Evolutionary conservation across 176 grass and related monocot species (phyloP).

Genomic region (Chrysopogon serrulatus): DNA sequence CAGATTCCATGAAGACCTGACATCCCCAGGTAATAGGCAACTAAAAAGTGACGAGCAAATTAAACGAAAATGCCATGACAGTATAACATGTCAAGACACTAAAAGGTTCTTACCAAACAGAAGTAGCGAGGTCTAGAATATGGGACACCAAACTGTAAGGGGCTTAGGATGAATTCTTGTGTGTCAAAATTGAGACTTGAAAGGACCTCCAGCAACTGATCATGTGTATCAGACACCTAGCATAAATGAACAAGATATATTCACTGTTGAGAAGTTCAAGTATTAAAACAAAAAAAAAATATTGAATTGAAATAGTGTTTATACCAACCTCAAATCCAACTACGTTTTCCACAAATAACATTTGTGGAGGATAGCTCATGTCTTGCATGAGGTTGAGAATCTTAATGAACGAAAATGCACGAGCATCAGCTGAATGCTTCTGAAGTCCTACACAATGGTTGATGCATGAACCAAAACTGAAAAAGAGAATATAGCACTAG

Average conservation of each 20-base stretch:
- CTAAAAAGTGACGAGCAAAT: not conserved
- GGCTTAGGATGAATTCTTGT: constrained; percentile 94
- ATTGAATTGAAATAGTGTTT: constrained; percentile 14
- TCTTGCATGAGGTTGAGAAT: constrained; percentile 75
- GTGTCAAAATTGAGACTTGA: constrained; percentile 58
- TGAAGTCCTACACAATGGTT: constrained; percentile 66
- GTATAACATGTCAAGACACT: constrained; percentile 4
- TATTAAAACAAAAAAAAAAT: not conserved
- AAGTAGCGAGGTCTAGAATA: constrained; percentile 99
- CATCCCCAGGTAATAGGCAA: not conserved
- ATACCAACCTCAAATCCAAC: constrained; percentile 92
- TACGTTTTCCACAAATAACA: constrained; percentile 94
- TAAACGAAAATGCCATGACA: constrained; percentile 4
- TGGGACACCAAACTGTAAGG: constrained; percentile 87
- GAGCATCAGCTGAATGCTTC: constrained; percentile 94
- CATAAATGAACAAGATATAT: constrained; percentile 7
- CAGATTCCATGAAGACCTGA: not conserved
- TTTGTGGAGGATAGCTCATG: constrained; percentile 71
- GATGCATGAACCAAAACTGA: constrained; percentile 24
- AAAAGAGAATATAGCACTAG: not conserved
- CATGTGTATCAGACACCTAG: constrained; percentile 87
- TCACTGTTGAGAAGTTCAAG: not conserved
- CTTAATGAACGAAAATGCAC: constrained; percentile 92
- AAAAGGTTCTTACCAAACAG: constrained; percentile 63
- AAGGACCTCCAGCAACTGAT: constrained; percentile 79